Evolutionary conservation across 1,139 yeast genomes (phyloP).

Genomic region (Arxiozyma heterogenica): DNA sequence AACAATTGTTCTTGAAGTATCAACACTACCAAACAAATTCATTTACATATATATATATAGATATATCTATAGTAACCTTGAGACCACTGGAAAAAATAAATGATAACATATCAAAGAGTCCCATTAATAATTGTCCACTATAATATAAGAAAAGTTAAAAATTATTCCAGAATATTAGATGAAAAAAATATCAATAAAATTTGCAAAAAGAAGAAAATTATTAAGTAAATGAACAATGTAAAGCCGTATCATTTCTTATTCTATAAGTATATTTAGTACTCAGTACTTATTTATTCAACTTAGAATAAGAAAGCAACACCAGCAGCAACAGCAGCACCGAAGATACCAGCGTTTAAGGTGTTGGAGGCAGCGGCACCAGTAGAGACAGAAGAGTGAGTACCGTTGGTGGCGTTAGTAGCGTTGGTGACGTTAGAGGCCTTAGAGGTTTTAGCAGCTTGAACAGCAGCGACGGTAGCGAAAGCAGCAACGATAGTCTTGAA

Average conservation of each 20-base stretch:
- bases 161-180: background rate
- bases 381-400: constrained; percentile 31
- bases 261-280: constrained; percentile 64
- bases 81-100: background rate
- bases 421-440: constrained; percentile 28
- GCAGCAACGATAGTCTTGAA: constrained; percentile 43
- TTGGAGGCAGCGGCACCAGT: constrained; percentile 48
- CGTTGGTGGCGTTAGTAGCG: constrained; percentile 26
- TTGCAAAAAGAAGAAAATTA: background rate
- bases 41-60: too few species aligned
- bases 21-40: background rate
- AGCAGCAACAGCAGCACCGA: constrained; percentile 70
- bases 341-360: constrained; percentile 51
- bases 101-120: too few species aligned
- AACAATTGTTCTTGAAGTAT: background rate
- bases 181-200: background rate
- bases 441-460: constrained; percentile 29
- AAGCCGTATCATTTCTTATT: constrained; percentile 34
- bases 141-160: background rate
- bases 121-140: background rate
- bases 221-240: background rate
- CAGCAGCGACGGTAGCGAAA: constrained; percentile 20
- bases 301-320: constrained; percentile 62
- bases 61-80: background rate
- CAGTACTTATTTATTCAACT: constrained; percentile 46